Conservation (phyloP, 495 filamentous ascomycete species). For the Daldinia decipiens region DNA sequence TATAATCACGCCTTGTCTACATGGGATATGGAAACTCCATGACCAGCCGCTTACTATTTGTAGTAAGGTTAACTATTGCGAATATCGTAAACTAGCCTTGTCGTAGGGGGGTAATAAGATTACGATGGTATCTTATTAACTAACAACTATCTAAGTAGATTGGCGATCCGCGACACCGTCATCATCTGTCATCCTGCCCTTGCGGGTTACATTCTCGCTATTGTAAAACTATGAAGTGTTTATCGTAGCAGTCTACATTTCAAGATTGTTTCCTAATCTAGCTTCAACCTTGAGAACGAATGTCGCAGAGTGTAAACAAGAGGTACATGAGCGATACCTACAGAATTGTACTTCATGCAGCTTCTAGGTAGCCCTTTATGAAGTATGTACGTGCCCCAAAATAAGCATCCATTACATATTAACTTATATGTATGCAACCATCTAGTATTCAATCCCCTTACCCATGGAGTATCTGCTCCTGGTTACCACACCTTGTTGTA, state of each 20-base stretch:
- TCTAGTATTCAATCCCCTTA: conserved; percentile 37
- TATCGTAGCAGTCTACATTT: background rate
- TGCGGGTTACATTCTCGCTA: background rate
- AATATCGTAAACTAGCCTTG: background rate
- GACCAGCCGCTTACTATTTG: background rate
- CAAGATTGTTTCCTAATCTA: background rate
- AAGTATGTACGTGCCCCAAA: background rate
- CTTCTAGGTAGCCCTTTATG: background rate
- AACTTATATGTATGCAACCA: background rate
- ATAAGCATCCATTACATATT: background rate
- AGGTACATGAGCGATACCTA: background rate
- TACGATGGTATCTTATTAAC: background rate
- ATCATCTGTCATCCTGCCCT: background rate
- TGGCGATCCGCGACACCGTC: background rate
- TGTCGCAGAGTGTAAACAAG: conserved; percentile 1
- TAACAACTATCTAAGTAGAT: background rate
- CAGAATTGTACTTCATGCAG: background rate
- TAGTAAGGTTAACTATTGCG: background rate
- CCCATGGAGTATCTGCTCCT: conserved; percentile 25
- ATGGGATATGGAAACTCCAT: background rate
- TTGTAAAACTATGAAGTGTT: background rate
- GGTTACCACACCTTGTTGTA: conserved; percentile 15
- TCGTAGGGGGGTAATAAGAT: background rate
- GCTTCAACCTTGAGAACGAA: background rate
- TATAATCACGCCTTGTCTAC: background rate